Evolutionary conservation across 1,284 basidiomycete species (phyloP).

Genomic region (Trichosporon asahii): DNA sequence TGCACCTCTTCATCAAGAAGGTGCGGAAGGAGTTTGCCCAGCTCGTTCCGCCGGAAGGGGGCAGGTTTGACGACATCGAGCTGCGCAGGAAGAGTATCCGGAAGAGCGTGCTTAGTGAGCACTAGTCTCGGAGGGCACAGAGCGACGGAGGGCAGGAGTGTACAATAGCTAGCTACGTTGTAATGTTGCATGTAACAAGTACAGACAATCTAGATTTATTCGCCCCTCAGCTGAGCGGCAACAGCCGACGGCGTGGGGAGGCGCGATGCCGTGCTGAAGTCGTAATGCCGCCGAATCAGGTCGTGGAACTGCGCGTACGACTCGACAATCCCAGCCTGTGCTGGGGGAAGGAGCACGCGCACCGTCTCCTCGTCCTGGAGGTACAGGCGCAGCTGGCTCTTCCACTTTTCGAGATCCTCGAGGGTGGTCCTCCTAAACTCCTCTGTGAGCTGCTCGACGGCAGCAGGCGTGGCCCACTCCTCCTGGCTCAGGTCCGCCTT

Average conservation of each 20-base stretch:
- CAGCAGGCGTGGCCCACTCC: conserved; percentile 53
- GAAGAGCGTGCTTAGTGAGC: conserved; percentile 4
- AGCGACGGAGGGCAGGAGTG: not conserved
- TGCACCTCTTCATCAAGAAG: conserved; percentile 47
- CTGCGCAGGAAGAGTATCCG: not conserved
- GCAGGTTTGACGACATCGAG: not conserved
- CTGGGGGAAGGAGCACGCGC: conserved; percentile 68
- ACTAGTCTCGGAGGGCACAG: not conserved
- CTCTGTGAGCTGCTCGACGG: conserved; percentile 56
- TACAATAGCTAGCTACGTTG: not conserved
- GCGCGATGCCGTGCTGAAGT: conserved; percentile 49
- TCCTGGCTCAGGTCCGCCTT: conserved; percentile 55
- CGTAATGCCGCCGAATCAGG: conserved; percentile 53
- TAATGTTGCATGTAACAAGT: not conserved
- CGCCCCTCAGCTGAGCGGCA: conserved; percentile 18
- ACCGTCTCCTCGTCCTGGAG: conserved; percentile 75
- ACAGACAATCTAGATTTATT: conserved; percentile 1
- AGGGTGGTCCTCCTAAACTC: conserved; percentile 56
- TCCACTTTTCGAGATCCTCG: conserved; percentile 59
- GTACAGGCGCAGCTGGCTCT: conserved; percentile 64
- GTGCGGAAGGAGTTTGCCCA: not conserved
- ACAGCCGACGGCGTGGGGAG: conserved; percentile 49
- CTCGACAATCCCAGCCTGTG: conserved; percentile 66
- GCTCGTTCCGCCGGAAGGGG: not conserved
- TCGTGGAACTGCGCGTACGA: conserved; percentile 68